Percentiles rank a stretch among this genome's conserved stretches.
These are phyloP conservation scores for Diaporthe destruens DNA, from an alignment of 2,329 filamentous ascomycete genomes.

Conservation along the genomic window DNA sequence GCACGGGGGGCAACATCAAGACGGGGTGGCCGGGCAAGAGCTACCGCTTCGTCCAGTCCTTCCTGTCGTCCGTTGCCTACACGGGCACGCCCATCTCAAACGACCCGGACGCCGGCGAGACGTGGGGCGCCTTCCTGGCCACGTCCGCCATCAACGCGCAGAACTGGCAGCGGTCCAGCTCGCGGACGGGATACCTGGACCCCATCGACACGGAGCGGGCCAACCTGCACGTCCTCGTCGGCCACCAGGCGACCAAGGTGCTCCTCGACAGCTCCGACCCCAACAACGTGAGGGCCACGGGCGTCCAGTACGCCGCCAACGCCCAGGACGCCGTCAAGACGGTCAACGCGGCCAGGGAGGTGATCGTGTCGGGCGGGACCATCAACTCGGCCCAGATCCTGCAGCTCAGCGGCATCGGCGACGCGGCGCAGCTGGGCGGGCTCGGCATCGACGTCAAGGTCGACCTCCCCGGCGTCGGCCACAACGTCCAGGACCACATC, in stretches of 20 bases:
- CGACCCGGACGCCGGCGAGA: slow-evolving; percentile 29
- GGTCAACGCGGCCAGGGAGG: slow-evolving; percentile 34
- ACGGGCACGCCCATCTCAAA: slow-evolving; percentile 13
- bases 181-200: slow-evolving; percentile 34
- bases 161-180: slow-evolving; percentile 36
- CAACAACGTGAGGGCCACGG: slow-evolving; percentile 21
- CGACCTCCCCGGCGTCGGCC: slow-evolving; percentile 34
- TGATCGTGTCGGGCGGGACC: slow-evolving; percentile 33
- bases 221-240: slow-evolving; percentile 34
- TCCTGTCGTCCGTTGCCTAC: slow-evolving; percentile 9
- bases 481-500: slow-evolving; percentile 37
- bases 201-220: slow-evolving; percentile 5
- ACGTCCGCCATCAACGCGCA: slow-evolving; percentile 25
- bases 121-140: slow-evolving; percentile 33
- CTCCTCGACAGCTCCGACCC: slow-evolving; percentile 23
- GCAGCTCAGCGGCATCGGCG: slow-evolving; percentile 37
- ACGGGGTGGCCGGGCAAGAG: slow-evolving; percentile 24
- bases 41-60: slow-evolving; percentile 30
- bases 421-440: not conserved
- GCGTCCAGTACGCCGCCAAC: slow-evolving; percentile 26
- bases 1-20: slow-evolving; percentile 31
- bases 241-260: slow-evolving; percentile 32
- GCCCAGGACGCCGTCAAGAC: not conserved
- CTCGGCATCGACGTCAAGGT: slow-evolving; percentile 32
- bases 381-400: slow-evolving; percentile 34